Evolutionary conservation across 306 rosid species (phyloP).

Genomic region (Crataegus laevigata): DNA sequence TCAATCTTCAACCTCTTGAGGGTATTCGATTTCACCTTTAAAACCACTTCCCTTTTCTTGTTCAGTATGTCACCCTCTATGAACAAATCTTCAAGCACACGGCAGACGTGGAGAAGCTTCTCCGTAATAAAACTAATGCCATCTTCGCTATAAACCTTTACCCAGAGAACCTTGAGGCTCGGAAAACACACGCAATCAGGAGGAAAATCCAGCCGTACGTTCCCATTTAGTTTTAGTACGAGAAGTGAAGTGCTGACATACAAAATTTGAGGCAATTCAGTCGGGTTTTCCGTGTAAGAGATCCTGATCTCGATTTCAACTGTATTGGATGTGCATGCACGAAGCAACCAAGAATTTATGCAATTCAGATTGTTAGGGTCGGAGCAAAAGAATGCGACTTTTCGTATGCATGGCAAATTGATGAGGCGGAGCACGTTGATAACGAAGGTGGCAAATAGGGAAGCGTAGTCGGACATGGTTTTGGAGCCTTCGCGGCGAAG

Average conservation of each 20-base stretch:
- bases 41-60: not conserved
- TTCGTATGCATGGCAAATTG: not conserved
- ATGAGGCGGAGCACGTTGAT: not conserved
- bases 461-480: not conserved
- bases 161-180: conserved; percentile 4
- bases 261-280: not conserved
- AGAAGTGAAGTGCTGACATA: not conserved
- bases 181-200: not conserved
- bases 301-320: not conserved
- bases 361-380: not conserved
- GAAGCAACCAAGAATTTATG: not conserved
- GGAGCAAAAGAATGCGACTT: not conserved
- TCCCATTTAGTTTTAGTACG: not conserved
- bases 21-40: not conserved
- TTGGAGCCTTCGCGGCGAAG: not conserved
- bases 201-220: not conserved
- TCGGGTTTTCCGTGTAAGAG: not conserved
- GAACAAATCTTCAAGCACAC: conserved; percentile 5
- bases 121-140: not conserved
- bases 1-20: conserved; percentile 1
- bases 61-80: not conserved
- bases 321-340: not conserved
- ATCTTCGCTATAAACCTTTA: not conserved
- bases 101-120: not conserved
- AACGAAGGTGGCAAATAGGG: not conserved